These are phyloP conservation scores for Claviceps purpurea DNA, from an alignment of 2,329 filamentous ascomycete species.

Conservation along the genomic window DNA sequence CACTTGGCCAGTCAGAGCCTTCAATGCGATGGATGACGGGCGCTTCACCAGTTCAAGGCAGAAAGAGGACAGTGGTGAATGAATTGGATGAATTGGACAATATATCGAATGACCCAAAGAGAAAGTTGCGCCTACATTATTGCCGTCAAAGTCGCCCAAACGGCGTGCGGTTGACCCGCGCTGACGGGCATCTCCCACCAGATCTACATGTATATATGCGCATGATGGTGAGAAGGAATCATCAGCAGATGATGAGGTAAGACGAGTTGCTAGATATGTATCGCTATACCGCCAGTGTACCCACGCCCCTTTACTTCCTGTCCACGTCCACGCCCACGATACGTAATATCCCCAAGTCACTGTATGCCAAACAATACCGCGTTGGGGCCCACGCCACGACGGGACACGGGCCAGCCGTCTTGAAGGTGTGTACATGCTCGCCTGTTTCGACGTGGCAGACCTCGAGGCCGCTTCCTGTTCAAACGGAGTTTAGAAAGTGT, in stretches of 20 bases:
- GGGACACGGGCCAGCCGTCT: constrained; percentile 49
- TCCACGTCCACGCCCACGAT: constrained; percentile 49
- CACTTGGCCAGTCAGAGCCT: too few species aligned
- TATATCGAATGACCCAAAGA: too few species aligned
- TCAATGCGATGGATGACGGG: too few species aligned
- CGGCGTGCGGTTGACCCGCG: neutral
- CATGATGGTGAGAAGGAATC: neutral
- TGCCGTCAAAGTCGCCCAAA: neutral
- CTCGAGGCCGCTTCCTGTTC: constrained; percentile 45
- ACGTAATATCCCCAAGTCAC: constrained; percentile 53
- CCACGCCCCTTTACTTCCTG: constrained; percentile 16
- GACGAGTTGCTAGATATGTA: too few species aligned
- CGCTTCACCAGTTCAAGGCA: too few species aligned
- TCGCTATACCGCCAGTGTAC: neutral
- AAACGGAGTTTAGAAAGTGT: too few species aligned
- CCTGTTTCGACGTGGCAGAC: constrained; percentile 63
- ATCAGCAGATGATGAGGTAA: neutral
- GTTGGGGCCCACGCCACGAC: constrained; percentile 66
- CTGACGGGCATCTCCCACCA: neutral
- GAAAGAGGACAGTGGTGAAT: too few species aligned
- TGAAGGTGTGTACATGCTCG: constrained; percentile 58
- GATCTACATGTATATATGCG: neutral
- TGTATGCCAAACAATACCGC: constrained; percentile 61
- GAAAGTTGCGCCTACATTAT: too few species aligned
- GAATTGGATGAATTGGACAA: too few species aligned